A percentile compares a stretch with the other conserved stretches of the same genome.
Evolutionary conservation across 768 basidiomycete species (phyloP).

Genomic region (Agrocybe chaxingu): DNA sequence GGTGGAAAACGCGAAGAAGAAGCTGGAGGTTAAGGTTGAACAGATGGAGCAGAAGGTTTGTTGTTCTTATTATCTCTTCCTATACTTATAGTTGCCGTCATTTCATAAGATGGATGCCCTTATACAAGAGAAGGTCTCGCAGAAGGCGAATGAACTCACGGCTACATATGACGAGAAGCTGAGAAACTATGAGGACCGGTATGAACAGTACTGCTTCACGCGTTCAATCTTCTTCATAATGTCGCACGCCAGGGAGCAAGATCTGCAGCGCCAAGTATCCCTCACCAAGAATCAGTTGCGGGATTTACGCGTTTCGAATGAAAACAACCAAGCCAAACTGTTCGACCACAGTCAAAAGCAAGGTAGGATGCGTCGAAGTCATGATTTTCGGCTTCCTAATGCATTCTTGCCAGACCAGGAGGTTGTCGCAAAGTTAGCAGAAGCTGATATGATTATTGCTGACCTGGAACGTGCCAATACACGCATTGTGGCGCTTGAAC

Average conservation of each 20-base stretch:
- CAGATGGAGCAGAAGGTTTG: conserved; percentile 80
- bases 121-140: conserved; percentile 82
- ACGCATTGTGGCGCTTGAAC: conserved; percentile 87
- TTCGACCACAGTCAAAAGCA: conserved; percentile 89
- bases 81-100: conserved; percentile 3
- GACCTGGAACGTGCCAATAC: conserved; percentile 96
- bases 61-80: background rate
- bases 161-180: conserved; percentile 96
- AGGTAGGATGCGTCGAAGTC: conserved; percentile 41
- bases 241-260: conserved; percentile 68
- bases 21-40: conserved; percentile 68
- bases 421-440: conserved; percentile 82
- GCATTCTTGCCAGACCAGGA: conserved; percentile 69
- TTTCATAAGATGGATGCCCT: conserved; percentile 85
- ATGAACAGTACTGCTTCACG: conserved; percentile 16
- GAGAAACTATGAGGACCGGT: conserved; percentile 96
- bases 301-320: conserved; percentile 87
- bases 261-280: conserved; percentile 88
- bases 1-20: conserved; percentile 72
- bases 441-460: conserved; percentile 92
- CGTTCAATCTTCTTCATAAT: background rate
- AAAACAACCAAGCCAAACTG: conserved; percentile 89
- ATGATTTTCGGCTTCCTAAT: background rate
- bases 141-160: conserved; percentile 95
- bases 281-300: conserved; percentile 85